phyloP scores from a whole-genome alignment of 768 basidiomycete species.

The Mycena leptocephala region DNA sequence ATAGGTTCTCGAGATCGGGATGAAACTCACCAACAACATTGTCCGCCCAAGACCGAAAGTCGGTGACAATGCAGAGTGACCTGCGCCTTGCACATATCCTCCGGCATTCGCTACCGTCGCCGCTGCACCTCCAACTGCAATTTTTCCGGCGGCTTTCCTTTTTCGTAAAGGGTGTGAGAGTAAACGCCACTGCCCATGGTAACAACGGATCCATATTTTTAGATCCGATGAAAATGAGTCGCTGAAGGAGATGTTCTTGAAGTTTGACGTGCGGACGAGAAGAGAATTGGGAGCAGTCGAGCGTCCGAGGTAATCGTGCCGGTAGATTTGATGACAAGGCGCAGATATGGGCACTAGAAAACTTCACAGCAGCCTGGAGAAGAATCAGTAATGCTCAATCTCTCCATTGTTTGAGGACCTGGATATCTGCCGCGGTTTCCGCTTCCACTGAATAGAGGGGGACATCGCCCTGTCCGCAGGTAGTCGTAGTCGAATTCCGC shows the following conservation, averaged over 20 bases:
- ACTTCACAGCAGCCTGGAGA: neutral
- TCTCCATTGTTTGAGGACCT: conserved; percentile 30
- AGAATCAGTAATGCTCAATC: neutral
- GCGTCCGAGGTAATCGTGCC: neutral
- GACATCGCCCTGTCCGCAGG: conserved; percentile 50
- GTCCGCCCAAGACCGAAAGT: conserved; percentile 45
- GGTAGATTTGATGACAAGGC: neutral
- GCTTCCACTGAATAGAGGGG: conserved; percentile 49
- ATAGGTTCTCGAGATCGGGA: neutral
- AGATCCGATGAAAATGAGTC: conserved; percentile 38
- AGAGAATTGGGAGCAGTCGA: too few relatives aligned
- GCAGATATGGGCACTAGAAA: neutral
- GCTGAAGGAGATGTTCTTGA: conserved; percentile 48
- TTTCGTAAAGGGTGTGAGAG: conserved; percentile 38
- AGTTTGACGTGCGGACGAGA: too few relatives aligned
- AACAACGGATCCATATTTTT: conserved; percentile 39
- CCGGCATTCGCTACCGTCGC: conserved; percentile 44
- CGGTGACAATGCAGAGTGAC: conserved; percentile 45
- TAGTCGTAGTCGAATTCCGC: conserved; percentile 36
- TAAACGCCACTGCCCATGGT: conserved; percentile 46
- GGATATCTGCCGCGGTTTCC: conserved; percentile 46
- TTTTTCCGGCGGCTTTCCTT: conserved; percentile 40
- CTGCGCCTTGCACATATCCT: conserved; percentile 49
- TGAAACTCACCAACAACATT: conserved; percentile 37
- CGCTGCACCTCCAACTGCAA: conserved; percentile 43